Evolutionary conservation across 2,329 filamentous ascomycete genomes (phyloP).

Genomic region (Sarocladium brachiariae): DNA sequence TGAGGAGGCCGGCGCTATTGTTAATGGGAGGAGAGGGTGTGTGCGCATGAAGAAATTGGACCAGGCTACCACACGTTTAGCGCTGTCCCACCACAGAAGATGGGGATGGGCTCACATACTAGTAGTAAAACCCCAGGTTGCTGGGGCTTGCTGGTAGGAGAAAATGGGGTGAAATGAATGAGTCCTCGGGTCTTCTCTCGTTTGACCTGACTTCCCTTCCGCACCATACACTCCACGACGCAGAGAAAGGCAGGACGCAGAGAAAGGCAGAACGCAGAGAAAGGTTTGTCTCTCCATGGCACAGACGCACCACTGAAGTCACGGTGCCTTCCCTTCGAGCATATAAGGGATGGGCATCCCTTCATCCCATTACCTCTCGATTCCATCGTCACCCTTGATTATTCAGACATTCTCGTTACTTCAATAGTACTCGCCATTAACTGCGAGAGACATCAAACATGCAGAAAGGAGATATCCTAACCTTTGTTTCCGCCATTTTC

Average conservation of each 20-base stretch:
- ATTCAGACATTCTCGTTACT: neutral
- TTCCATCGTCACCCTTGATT: neutral
- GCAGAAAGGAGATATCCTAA: conserved; percentile 9
- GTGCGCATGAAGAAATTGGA: neutral
- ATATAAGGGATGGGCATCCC: neutral
- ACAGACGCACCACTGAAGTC: neutral
- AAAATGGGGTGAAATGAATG: neutral
- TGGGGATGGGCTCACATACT: neutral
- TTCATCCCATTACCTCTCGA: neutral
- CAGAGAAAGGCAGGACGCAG: neutral
- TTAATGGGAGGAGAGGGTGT: neutral
- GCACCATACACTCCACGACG: too few relatives aligned
- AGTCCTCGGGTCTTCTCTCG: neutral
- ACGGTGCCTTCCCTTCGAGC: neutral
- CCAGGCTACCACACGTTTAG: neutral
- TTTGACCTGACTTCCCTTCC: neutral
- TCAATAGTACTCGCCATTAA: neutral
- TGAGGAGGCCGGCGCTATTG: neutral
- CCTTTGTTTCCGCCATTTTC: conserved; percentile 19
- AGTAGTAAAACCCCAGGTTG: neutral
- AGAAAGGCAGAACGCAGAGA: too few relatives aligned
- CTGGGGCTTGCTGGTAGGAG: neutral
- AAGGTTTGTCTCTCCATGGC: neutral
- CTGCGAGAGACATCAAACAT: neutral
- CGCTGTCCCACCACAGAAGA: neutral